A percentile compares a stretch with the other conserved stretches of the same genome.
Conservation (phyloP, 176 grass and related monocot genomes). For the Secale cereale region DNA sequence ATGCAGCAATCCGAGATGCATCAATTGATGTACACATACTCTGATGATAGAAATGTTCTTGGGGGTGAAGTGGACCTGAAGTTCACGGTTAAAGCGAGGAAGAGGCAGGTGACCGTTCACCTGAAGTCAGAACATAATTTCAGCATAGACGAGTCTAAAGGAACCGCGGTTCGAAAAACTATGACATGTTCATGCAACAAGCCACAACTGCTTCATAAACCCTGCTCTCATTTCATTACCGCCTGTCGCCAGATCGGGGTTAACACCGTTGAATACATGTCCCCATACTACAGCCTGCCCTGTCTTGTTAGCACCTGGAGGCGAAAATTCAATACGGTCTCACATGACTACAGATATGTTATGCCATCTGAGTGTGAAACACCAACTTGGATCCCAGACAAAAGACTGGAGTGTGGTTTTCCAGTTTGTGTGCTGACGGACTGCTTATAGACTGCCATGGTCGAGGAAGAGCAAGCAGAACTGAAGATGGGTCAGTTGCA, state of each 20-base stretch:
- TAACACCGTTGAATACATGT: neutral
- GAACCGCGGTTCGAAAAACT: neutral
- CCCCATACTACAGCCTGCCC: conserved; percentile 1
- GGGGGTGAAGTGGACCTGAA: neutral
- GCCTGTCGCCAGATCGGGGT: conserved; percentile 17
- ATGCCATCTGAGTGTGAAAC: neutral
- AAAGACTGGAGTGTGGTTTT: neutral
- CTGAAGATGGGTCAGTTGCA: no score
- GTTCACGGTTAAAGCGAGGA: conserved; percentile 2
- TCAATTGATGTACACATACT: neutral
- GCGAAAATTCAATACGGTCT: neutral
- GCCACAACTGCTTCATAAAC: neutral
- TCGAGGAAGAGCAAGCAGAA: neutral
- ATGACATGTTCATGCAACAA: conserved; percentile 20
- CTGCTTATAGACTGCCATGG: neutral
- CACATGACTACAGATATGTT: neutral
- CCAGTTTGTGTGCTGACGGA: neutral
- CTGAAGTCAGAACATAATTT: neutral
- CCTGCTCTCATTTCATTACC: conserved; percentile 23
- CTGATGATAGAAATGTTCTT: neutral
- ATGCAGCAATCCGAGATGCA: neutral
- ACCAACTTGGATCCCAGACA: neutral
- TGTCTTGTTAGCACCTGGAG: neutral
- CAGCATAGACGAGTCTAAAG: neutral
- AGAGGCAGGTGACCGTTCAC: neutral